Evolutionary conservation across 202 grass and related monocot species (phyloP).

Genomic region (Digitaria exilis): DNA sequence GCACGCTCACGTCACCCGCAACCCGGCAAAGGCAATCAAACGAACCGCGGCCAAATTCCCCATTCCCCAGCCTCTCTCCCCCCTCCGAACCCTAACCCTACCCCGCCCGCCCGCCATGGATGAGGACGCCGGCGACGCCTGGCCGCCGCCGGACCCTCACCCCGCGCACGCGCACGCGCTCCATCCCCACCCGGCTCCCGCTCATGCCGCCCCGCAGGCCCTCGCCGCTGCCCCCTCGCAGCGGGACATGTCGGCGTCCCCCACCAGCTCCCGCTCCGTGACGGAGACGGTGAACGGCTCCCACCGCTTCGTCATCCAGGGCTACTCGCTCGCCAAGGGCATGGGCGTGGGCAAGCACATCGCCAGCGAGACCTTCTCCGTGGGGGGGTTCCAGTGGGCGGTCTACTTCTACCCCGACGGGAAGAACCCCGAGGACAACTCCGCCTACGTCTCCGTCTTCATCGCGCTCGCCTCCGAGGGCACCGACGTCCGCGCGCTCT

Average conservation of each 20-base stretch:
- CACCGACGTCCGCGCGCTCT: slow-evolving; percentile 77
- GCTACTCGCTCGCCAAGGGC: slow-evolving; percentile 80
- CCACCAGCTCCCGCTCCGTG: slow-evolving; percentile 68
- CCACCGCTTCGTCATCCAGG: slow-evolving; percentile 75
- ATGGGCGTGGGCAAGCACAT: slow-evolving; percentile 80
- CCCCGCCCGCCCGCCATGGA: slow-evolving; percentile 37
- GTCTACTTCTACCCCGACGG: slow-evolving; percentile 96
- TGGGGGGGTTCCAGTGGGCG: slow-evolving; percentile 83
- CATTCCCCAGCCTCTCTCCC: slow-evolving; percentile 3
- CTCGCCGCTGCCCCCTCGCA: background rate
- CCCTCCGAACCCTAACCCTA: slow-evolving; percentile 46
- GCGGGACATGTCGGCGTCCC: slow-evolving; percentile 57
- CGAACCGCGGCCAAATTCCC: slow-evolving; percentile 16
- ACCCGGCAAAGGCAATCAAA: background rate
- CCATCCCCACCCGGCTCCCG: background rate
- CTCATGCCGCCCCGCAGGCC: background rate
- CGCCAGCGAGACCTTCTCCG: slow-evolving; percentile 76
- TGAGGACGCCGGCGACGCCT: slow-evolving; percentile 39
- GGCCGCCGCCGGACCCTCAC: slow-evolving; percentile 5
- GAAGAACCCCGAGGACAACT: slow-evolving; percentile 73
- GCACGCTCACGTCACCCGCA: background rate
- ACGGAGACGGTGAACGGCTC: slow-evolving; percentile 70
- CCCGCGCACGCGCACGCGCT: background rate
- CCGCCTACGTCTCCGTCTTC: slow-evolving; percentile 72
- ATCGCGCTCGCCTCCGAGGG: slow-evolving; percentile 75